Percentiles rank a stretch among this genome's conserved stretches.
Evolutionary conservation across 331 rosid genomes (phyloP).

Genomic region (Rhamnella rubrinervis): DNA sequence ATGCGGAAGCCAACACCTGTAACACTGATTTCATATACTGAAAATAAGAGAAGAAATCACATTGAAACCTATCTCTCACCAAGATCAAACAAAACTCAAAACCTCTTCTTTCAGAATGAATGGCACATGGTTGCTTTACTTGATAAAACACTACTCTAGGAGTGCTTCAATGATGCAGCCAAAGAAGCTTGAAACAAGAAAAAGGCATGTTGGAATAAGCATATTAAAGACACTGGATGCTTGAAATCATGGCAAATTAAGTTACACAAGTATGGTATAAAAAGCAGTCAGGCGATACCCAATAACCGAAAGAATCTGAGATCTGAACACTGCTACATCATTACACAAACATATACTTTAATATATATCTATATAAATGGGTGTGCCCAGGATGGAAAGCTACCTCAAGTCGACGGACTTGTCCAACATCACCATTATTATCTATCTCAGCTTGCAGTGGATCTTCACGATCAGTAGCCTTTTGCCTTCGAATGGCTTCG

Average conservation of each 20-base stretch:
- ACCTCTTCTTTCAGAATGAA: too few relatives aligned
- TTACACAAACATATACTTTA: too few relatives aligned
- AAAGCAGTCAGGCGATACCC: background rate
- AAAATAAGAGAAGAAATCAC: too few relatives aligned
- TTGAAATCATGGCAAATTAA: too few relatives aligned
- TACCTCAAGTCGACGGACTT: slow-evolving; percentile 84
- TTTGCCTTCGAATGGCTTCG: slow-evolving; percentile 48
- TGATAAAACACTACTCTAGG: too few relatives aligned
- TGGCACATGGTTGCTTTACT: too few relatives aligned
- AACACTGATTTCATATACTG: background rate
- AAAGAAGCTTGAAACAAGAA: too few relatives aligned
- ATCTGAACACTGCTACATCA: background rate
- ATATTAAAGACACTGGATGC: too few relatives aligned
- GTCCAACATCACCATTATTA: slow-evolving; percentile 45
- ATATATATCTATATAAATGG: background rate
- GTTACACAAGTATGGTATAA: background rate
- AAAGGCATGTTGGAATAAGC: too few relatives aligned
- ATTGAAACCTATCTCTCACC: too few relatives aligned
- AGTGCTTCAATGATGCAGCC: too few relatives aligned
- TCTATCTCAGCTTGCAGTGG: slow-evolving; percentile 35
- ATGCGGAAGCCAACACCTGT: background rate
- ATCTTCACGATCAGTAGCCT: slow-evolving; percentile 47
- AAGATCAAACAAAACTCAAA: too few relatives aligned
- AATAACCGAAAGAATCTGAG: background rate
- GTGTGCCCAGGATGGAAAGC: slow-evolving; percentile 21